Evolutionary conservation across 106 monocot genomes (phyloP).

Genomic region (Alisma plantagoaquatica): DNA sequence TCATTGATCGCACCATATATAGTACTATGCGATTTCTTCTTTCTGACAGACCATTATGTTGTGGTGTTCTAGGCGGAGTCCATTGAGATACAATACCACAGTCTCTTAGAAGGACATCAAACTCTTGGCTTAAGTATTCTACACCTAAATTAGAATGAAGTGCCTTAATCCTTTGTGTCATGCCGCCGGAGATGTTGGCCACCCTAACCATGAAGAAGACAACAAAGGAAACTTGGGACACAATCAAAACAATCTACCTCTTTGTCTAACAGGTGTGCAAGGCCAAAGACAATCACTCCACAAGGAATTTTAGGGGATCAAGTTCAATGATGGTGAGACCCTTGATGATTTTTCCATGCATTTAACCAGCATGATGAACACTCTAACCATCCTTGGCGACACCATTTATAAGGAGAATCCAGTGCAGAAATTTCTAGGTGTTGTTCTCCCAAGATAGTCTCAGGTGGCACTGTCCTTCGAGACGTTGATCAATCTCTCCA

Average conservation of each 20-base stretch:
- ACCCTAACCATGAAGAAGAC: slow-evolving; percentile 5
- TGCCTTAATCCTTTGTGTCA: neutral
- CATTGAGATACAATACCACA: too few species aligned
- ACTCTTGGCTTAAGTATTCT: too few species aligned
- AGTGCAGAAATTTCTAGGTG: slow-evolving; percentile 6
- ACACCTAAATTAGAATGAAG: too few species aligned
- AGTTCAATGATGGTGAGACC: slow-evolving; percentile 8
- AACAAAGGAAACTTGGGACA: slow-evolving; percentile 9
- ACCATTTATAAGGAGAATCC: slow-evolving; percentile 1
- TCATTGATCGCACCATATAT: too few species aligned
- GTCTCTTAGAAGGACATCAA: too few species aligned
- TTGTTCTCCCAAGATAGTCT: neutral
- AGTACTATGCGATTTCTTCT: too few species aligned
- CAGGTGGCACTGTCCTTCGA: slow-evolving; percentile 3
- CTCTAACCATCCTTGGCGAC: slow-evolving; percentile 9
- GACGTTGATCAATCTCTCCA: slow-evolving; percentile 4
- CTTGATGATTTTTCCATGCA: slow-evolving; percentile 5
- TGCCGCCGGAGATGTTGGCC: slow-evolving; percentile 12
- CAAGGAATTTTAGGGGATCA: slow-evolving; percentile 1
- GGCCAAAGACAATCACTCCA: slow-evolving; percentile 1
- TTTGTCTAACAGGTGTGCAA: slow-evolving; percentile 3
- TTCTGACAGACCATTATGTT: too few species aligned
- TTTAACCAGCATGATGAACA: slow-evolving; percentile 7
- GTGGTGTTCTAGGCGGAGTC: too few species aligned
- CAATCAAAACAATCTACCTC: slow-evolving; percentile 8